phyloP scores from a whole-genome alignment of 306 rosid genomes.

The Prunus armeniaca region DNA sequence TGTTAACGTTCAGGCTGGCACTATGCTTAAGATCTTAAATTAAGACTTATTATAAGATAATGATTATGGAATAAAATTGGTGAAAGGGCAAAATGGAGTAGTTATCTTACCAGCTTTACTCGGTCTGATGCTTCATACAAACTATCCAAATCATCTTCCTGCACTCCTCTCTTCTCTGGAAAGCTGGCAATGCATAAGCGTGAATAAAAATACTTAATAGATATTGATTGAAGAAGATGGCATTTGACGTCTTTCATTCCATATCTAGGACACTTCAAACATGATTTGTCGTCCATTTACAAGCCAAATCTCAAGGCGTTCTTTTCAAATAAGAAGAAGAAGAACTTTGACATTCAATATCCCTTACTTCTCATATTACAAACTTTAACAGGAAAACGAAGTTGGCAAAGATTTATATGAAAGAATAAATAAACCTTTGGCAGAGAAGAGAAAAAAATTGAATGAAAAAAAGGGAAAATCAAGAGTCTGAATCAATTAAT shows the following conservation, averaged over 20 bases:
- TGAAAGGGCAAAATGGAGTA: constrained; percentile 6
- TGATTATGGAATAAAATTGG: background rate
- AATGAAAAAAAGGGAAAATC: background rate
- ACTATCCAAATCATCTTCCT: constrained; percentile 42
- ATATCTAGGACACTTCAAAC: constrained; percentile 10
- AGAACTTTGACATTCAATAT: background rate
- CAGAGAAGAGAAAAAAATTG: background rate
- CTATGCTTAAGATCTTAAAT: background rate
- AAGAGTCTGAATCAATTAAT: no score
- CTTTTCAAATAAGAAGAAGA: background rate
- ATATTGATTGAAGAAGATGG: constrained; percentile 5
- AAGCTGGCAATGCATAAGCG: constrained; percentile 49
- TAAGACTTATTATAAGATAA: background rate
- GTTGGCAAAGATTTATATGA: background rate
- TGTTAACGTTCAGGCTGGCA: background rate
- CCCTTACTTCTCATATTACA: background rate
- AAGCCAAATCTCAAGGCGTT: constrained; percentile 6
- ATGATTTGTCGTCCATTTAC: constrained; percentile 8
- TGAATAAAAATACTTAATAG: constrained; percentile 24
- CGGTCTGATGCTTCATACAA: constrained; percentile 44
- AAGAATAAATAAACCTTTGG: background rate
- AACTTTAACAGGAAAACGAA: background rate
- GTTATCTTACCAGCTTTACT: constrained; percentile 61
- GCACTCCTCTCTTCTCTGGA: constrained; percentile 61
- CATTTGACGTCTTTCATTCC: constrained; percentile 14